These are phyloP conservation scores for Kwoniella pini DNA, from an alignment of 768 basidiomycete species.

Conservation along the genomic window DNA sequence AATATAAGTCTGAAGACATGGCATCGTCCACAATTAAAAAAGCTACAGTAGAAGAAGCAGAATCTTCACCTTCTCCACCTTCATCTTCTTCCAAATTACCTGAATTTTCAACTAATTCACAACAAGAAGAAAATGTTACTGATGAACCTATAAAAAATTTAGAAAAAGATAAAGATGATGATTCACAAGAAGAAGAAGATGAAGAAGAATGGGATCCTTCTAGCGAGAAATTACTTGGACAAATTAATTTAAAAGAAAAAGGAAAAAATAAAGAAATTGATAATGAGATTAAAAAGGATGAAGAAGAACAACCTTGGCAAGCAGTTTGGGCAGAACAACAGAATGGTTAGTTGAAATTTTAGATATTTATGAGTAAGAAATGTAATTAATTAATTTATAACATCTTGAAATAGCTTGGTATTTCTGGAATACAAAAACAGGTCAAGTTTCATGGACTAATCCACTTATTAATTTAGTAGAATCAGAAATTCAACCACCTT, in stretches of 20 bases:
- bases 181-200: constrained; percentile 28
- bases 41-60: constrained; percentile 20
- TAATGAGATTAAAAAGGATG: constrained; percentile 18
- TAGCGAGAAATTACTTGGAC: constrained; percentile 30
- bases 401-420: constrained; percentile 46
- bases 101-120: background rate
- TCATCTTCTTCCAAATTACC: background rate
- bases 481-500: background rate
- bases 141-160: constrained; percentile 29
- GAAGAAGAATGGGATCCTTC: constrained; percentile 41
- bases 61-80: constrained; percentile 9
- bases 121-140: background rate
- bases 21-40: constrained; percentile 1
- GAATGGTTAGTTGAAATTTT: constrained; percentile 41
- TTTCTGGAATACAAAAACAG: constrained; percentile 52
- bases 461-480: constrained; percentile 34
- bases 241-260: constrained; percentile 16
- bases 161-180: constrained; percentile 25
- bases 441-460: constrained; percentile 53
- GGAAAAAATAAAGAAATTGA: constrained; percentile 36
- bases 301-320: constrained; percentile 46
- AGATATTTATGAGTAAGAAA: background rate
- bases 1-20: too few species aligned
- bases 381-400: too few species aligned
- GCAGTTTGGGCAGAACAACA: constrained; percentile 53